phyloP scores from a whole-genome alignment of 2,329 filamentous ascomycete species.

The Dactylella cylindrospora region DNA sequence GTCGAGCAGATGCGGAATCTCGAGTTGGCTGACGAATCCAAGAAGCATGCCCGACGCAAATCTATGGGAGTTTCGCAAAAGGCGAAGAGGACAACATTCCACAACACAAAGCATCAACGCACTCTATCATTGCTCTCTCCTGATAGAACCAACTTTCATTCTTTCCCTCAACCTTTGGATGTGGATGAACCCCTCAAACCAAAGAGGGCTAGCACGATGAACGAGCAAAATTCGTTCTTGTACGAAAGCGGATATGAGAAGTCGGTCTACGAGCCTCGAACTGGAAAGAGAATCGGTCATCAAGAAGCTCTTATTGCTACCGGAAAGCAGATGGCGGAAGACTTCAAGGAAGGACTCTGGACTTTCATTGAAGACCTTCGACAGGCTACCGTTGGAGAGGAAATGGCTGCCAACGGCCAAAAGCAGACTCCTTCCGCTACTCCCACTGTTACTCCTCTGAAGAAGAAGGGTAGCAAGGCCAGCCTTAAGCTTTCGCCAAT shows the following conservation, averaged over 20 bases:
- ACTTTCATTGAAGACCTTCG: conserved; percentile 94
- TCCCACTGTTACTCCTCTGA: conserved; percentile 45
- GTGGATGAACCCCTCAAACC: conserved; percentile 43
- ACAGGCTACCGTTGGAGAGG: conserved; percentile 93
- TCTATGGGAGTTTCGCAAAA: conserved; percentile 47
- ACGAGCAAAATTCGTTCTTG: conserved; percentile 20
- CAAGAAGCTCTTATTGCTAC: conserved; percentile 60
- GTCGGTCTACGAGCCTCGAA: conserved; percentile 29
- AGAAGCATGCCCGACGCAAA: conserved; percentile 45
- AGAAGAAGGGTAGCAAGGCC: conserved; percentile 53
- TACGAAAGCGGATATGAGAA: conserved; percentile 37
- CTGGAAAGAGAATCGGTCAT: conserved; percentile 22
- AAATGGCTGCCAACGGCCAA: conserved; percentile 66
- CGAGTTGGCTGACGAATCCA: conserved; percentile 55
- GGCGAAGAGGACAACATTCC: conserved; percentile 49
- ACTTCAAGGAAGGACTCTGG: conserved; percentile 85
- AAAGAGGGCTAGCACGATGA: conserved; percentile 41
- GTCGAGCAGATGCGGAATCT: conserved; percentile 60
- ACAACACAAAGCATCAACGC: conserved; percentile 45
- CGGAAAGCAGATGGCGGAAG: conserved; percentile 78
- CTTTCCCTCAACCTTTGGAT: conserved; percentile 47
- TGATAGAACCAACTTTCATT: conserved; percentile 51
- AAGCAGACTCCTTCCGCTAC: conserved; percentile 16
- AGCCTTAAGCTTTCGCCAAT: conserved; percentile 46
- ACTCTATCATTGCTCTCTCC: conserved; percentile 81